Base-by-base conservation (phyloP, 805 yeast species). In the Yamadazyma scolyti region DNA sequence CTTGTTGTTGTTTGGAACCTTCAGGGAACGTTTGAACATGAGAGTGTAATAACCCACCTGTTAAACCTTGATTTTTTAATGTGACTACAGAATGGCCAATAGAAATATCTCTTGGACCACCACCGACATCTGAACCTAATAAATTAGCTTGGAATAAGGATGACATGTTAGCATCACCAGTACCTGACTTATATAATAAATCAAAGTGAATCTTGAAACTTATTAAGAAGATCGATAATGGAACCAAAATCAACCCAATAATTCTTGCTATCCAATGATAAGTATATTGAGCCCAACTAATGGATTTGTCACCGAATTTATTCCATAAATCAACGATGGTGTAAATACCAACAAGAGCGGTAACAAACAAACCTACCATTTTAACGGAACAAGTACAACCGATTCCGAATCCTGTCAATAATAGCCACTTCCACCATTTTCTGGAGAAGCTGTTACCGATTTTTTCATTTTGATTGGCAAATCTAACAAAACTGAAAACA, bases 341-440 rank as follows among this genome's bases (percentile, higher is more conserved):
- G 61, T 90, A 86, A 40, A 87, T 73, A 28, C 99, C 99, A 34
- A 93, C 88, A 41, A 88, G 64, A 11, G 87, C 58, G 35, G 95
- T 90, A 39, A 86, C 85, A 50, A 93, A 86, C 34, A 90, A 71
- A 48, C 99, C 99, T 36, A 93, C 97, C 96, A 89, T 87, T 62
- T 93, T 93, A 36, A 88, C 95, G 17, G 95, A 82, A 52, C 90
- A 82, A 12, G 89, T 83, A 56, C 93, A 84, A 24, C 98, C 97
- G 48, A 93, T 77, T 27, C 77, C 68, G 31, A 87, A 62, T 43
- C 99, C 99, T 6, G 95, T 83, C 36, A 83, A 61, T 15, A 82
- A 46, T 31, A 93, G 61, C 96, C 97, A 90, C 54, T 77, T 78
- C 95, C 95, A 93, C 97, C 98, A 90, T 51, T 76, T 73, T 49